phyloP scores from a whole-genome alignment of 306 rosid species.

The Pueraria montana region DNA sequence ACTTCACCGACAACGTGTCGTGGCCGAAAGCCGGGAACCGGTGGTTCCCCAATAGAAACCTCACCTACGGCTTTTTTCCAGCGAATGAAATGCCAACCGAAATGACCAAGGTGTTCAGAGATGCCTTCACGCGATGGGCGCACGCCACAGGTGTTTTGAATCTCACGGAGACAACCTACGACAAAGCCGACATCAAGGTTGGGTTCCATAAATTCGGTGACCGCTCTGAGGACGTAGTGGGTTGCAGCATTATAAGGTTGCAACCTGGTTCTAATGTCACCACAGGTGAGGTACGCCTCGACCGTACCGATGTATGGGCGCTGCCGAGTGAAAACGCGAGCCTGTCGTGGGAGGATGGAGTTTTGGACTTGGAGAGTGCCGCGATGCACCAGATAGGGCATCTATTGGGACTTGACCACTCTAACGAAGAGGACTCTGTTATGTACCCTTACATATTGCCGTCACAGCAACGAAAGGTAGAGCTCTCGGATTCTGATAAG shows the following conservation, averaged over 20 bases:
- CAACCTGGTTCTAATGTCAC: neutral
- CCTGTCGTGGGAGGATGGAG: neutral
- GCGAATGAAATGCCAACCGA: accelerated
- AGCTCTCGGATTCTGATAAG: neutral
- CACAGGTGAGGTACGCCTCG: neutral
- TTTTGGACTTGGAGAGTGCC: conserved; percentile 9
- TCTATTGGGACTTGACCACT: neutral
- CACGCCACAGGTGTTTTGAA: neutral
- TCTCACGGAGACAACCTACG: neutral
- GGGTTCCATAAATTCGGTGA: neutral
- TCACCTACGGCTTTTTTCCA: neutral
- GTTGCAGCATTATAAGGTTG: neutral
- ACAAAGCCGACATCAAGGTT: neutral
- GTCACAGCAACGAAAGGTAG: neutral
- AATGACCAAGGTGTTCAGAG: neutral
- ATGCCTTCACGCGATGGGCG: neutral
- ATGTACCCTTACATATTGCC: neutral
- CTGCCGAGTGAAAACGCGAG: neutral
- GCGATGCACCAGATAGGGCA: neutral
- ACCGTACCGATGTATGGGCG: neutral
- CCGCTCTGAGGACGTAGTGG: neutral
- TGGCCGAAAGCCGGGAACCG: neutral
- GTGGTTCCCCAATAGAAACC: neutral
- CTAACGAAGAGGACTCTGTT: neutral
- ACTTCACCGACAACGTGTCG: neutral